Base-by-base conservation (phyloP, 116 monocot genomes). In the Zostera marina region DNA sequence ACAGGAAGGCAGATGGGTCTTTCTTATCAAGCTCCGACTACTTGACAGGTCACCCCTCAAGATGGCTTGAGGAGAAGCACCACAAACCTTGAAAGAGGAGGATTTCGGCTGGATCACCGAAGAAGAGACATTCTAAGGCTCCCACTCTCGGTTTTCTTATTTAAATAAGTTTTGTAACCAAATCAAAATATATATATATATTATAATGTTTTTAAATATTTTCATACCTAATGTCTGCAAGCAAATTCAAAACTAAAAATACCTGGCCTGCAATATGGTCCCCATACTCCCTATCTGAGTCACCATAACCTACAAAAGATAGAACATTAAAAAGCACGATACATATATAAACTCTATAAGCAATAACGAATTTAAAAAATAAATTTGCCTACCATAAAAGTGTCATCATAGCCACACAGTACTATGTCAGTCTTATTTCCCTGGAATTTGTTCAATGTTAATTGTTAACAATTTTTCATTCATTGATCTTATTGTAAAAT, bases 261-360 rank as follows among this genome's bases (percentile, higher is more conserved):
- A 83, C 99, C 83, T 99, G n/a, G 91, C 91, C 69, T 77, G 81
- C 39, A 99, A 23, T 74, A 99, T 91, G 48, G 99, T 99, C 54
- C 99, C 99, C 79, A 91, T 71, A 25, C 75, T 75, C 70, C 99
- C 99, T 53, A 99, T 81, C 59, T 99, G 99, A 26, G 99, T 91
- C 48, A 84, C 99, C 52, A 99, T 67, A 60, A 99, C 81, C 99
- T 99, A 25, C 42, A n/a, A 19, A 66, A 52, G 41, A 20, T 20
- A 47, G 43, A 24, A 24, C 20, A 2, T n/a, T 69, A 49, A 8
- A 23, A 41, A 23, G 14, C 11, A 46, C 25, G 22, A 62, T 13
- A 23, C 40, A 5, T 43, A 22, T 59, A 9, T 41, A 41, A 43
- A 42, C 22, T 20, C 43, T 15, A 44, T 41, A 8, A 40, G 8